Conservation (phyloP, 495 filamentous ascomycete species). For the Penicillium longicatenatum region DNA sequence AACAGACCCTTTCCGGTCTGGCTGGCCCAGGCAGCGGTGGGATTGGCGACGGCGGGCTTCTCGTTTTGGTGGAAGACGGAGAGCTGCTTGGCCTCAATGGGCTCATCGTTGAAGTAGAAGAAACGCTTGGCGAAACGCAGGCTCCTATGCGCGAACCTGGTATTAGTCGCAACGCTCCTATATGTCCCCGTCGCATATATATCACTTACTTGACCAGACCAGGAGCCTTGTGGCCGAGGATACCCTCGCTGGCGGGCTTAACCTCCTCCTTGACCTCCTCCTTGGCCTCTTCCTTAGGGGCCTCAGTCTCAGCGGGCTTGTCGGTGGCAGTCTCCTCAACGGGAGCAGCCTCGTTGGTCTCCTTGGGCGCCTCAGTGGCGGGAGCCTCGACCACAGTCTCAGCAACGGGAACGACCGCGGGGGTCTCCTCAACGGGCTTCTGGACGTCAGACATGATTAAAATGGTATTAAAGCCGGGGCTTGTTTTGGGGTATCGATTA, state of each 20-base stretch:
- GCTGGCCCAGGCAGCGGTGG: constrained; percentile 81
- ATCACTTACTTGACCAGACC: constrained; percentile 85
- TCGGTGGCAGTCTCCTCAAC: constrained; percentile 30
- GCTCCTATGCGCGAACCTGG: constrained; percentile 43
- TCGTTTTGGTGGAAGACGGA: constrained; percentile 77
- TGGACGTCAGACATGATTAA: constrained; percentile 55
- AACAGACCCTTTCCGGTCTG: constrained; percentile 95
- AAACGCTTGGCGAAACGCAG: constrained; percentile 73
- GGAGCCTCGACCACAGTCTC: constrained; percentile 40
- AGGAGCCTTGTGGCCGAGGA: constrained; percentile 82
- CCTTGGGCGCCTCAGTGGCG: constrained; percentile 39
- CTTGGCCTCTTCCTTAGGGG: constrained; percentile 46
- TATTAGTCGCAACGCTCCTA: constrained; percentile 15
- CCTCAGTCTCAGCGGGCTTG: constrained; percentile 55
- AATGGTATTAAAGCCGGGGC: constrained; percentile 26
- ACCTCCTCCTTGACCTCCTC: constrained; percentile 45
- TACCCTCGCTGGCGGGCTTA: constrained; percentile 64
- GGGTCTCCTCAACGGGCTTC: constrained; percentile 52
- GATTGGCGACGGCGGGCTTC: constrained; percentile 76
- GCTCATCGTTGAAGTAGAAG: constrained; percentile 91
- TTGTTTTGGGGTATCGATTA: constrained; percentile 38
- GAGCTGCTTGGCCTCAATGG: constrained; percentile 75
- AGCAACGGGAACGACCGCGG: constrained; percentile 40
- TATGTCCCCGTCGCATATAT: constrained; percentile 1
- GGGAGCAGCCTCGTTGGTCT: constrained; percentile 40